Base-by-base conservation (phyloP, 1,284 basidiomycete species). In the Tilletia indica region DNA sequence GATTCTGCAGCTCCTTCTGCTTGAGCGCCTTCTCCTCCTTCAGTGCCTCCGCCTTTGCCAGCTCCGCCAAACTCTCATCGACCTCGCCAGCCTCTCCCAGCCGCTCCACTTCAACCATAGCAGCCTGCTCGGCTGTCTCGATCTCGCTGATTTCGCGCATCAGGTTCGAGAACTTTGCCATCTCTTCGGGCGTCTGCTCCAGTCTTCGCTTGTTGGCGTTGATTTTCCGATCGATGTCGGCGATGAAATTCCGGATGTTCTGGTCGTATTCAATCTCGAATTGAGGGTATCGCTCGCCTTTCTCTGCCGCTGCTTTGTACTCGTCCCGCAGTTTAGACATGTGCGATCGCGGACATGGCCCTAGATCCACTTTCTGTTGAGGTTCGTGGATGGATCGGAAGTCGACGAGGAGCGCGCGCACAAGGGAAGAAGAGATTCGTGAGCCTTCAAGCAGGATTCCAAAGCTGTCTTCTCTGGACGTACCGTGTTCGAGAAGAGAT, bases 141-240 rank as follows among this genome's bases (percentile, higher is more conserved):
- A 99, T 97, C 87, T 99, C 97, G 73, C 93, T 94, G 86, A 99
- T 98, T 89, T 99, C 97, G 78, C 94, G 89, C 94, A 99, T 99
- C 87, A 99, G 86, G 85, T 96, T 95, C 31, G 97, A 97, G 42
- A 96, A 98, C 86, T 97, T 95, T 69, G 94, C 93, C 85, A 98
- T 98, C 88, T 99, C 97, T 86, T 99, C 97, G 11, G 97, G 97
- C 31, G 97, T 99, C 88, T 99, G 98, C 87, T 99, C 97, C 80
- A 99, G 87, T 81, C 97, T 89, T 76, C 94, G 89, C 85, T 99
- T 96, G 71, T 94, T 93, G 58, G 93, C 90, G 64, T 93, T 88
- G 86, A 99, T 99, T 82, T 96, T 89, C 78, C 97, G 88, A 88
- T 99, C 97, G 86, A 96, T 98, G 85, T 99, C 97, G 80, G 97